These are phyloP conservation scores for Darksidea phi DNA, from an alignment of 495 filamentous ascomycete genomes.

Conservation along the genomic window DNA sequence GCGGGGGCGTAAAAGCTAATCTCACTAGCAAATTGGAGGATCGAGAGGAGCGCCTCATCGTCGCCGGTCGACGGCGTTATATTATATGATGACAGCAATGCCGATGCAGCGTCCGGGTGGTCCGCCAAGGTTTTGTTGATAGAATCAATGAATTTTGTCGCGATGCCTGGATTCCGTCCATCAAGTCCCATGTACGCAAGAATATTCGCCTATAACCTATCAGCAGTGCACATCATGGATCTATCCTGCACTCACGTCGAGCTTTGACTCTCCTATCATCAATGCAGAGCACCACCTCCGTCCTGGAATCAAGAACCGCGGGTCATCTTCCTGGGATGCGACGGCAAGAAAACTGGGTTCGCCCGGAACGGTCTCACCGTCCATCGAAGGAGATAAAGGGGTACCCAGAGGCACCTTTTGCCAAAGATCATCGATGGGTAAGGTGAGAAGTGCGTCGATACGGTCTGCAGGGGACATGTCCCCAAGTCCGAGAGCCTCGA, in stretches of 20 bases:
- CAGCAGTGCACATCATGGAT: too few species aligned
- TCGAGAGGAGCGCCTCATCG: slow-evolving; percentile 23
- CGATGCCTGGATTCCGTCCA: slow-evolving; percentile 23
- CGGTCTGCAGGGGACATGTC: slow-evolving; percentile 41
- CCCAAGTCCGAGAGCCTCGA: slow-evolving; percentile 44
- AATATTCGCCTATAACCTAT: slow-evolving; percentile 24
- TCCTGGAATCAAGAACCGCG: slow-evolving; percentile 25
- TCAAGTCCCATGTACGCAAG: slow-evolving; percentile 28
- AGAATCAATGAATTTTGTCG: slow-evolving; percentile 36
- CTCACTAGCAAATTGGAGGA: slow-evolving; percentile 29
- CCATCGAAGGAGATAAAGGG: slow-evolving; percentile 39
- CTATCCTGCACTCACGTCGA: slow-evolving; percentile 19
- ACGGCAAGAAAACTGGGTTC: slow-evolving; percentile 35
- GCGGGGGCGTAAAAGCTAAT: slow-evolving; percentile 32
- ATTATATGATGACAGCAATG: slow-evolving; percentile 19
- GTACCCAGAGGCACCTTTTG: slow-evolving; percentile 37
- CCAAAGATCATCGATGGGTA: slow-evolving; percentile 44
- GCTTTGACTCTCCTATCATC: slow-evolving; percentile 31
- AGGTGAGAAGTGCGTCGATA: slow-evolving; percentile 42
- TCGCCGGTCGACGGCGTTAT: slow-evolving; percentile 21
- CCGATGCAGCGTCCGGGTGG: slow-evolving; percentile 8
- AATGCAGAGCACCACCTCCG: slow-evolving; percentile 38
- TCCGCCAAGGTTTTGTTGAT: slow-evolving; percentile 19
- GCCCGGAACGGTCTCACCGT: slow-evolving; percentile 44
- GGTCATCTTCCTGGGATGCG: slow-evolving; percentile 24